Evolutionary conservation across 2,329 filamentous ascomycete species (phyloP).

Genomic region (Colletotrichum sp.): DNA sequence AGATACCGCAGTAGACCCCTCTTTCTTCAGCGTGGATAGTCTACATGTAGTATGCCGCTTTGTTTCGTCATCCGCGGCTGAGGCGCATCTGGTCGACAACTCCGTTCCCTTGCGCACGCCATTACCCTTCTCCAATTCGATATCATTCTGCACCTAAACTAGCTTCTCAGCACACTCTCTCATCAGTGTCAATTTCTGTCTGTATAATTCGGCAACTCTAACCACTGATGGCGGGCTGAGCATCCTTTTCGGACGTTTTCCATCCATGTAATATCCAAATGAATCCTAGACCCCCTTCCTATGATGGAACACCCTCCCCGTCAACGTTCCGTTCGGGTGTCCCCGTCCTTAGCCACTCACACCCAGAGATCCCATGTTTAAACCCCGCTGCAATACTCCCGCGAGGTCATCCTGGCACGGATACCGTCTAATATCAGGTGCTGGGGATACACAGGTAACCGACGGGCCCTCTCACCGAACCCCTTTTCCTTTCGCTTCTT

Average conservation of each 20-base stretch:
- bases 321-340: background rate
- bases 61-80: background rate
- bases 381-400: background rate
- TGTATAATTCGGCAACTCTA: background rate
- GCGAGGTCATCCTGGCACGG: background rate
- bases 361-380: background rate
- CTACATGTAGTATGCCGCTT: background rate
- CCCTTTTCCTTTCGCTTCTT: background rate
- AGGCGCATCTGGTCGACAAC: background rate
- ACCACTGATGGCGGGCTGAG: background rate
- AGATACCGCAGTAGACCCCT: background rate
- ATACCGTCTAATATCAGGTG: background rate
- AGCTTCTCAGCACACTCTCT: background rate
- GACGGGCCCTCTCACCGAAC: background rate
- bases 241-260: background rate
- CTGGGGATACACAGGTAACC: background rate
- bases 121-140: background rate
- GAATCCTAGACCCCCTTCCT: background rate
- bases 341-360: background rate
- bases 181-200: background rate
- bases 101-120: background rate
- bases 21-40: conserved; percentile 5
- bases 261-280: background rate
- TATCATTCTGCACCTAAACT: background rate
- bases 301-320: background rate